phyloP scores from a whole-genome alignment of 2,329 filamentous ascomycete species.

The Ambrosiella beaveri region DNA sequence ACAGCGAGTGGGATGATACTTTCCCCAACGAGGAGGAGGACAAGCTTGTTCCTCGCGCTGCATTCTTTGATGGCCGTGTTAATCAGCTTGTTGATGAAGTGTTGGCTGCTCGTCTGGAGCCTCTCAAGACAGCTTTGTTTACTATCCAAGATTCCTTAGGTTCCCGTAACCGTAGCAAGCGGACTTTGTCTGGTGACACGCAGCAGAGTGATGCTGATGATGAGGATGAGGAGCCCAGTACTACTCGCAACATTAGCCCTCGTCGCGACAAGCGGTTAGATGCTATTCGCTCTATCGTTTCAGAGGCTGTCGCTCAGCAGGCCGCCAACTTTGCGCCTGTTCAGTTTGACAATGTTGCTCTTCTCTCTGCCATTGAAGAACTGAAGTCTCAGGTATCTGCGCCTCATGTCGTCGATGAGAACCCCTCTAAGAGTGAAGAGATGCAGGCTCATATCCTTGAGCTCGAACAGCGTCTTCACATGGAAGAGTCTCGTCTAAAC shows the following conservation, averaged over 20 bases:
- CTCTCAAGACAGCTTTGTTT: conserved; percentile 63
- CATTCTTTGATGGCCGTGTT: conserved; percentile 83
- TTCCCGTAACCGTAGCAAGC: conserved; percentile 40
- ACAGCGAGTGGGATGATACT: conserved; percentile 84
- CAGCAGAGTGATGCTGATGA: conserved; percentile 86
- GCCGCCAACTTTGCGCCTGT: conserved; percentile 24
- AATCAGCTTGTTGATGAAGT: conserved; percentile 69
- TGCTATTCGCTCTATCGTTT: conserved; percentile 55
- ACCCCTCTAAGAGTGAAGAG: conserved; percentile 34
- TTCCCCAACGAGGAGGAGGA: conserved; percentile 69
- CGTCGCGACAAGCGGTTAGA: conserved; percentile 63
- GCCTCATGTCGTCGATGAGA: conserved; percentile 31
- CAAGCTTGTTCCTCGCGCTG: conserved; percentile 63
- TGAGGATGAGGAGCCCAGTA: conserved; percentile 58
- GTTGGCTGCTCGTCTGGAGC: conserved; percentile 58
- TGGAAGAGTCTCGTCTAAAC: conserved; percentile 31
- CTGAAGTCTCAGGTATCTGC: conserved; percentile 30
- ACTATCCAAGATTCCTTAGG: conserved; percentile 53
- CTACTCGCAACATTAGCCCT: conserved; percentile 58
- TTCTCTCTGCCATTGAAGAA: conserved; percentile 47
- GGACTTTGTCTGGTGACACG: conserved; percentile 51
- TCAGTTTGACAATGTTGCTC: conserved; percentile 24
- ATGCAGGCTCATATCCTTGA: conserved; percentile 42
- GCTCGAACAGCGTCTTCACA: conserved; percentile 38
- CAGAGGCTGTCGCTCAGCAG: conserved; percentile 53